Conservation (phyloP, 805 yeast genomes). For the Ogataea allantospora region DNA sequence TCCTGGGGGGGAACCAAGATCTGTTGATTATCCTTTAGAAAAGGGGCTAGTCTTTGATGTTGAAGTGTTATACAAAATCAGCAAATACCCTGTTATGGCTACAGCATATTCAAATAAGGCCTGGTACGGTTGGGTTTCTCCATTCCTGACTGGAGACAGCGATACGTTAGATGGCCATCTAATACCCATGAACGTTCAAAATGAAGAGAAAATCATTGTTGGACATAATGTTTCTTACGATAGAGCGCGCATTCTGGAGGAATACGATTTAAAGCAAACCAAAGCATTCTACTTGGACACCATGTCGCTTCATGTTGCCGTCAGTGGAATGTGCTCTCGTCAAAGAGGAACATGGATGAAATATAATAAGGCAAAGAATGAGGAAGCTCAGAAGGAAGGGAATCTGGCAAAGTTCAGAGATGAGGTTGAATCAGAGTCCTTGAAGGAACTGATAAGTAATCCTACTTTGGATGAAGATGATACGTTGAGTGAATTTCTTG, state of each 20-base stretch:
- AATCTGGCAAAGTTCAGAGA: constrained; percentile 21
- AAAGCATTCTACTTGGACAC: constrained; percentile 85
- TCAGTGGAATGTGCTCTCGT: constrained; percentile 87
- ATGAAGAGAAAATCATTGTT: constrained; percentile 56
- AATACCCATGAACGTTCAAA: constrained; percentile 65
- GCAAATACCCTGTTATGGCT: constrained; percentile 77
- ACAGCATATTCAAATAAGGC: constrained; percentile 73
- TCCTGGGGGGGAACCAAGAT: constrained; percentile 48
- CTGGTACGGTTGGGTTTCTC: constrained; percentile 96
- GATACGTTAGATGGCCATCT: constrained; percentile 53
- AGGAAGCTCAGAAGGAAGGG: constrained; percentile 19
- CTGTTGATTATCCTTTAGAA: constrained; percentile 70
- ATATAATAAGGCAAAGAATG: constrained; percentile 43
- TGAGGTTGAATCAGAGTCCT: constrained; percentile 24
- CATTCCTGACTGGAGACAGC: constrained; percentile 62
- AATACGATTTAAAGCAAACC: constrained; percentile 65
- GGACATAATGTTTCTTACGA: constrained; percentile 94
- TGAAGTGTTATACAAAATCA: constrained; percentile 75
- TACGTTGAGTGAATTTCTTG: constrained; percentile 27
- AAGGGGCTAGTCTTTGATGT: constrained; percentile 81
- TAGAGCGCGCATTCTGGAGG: constrained; percentile 82
- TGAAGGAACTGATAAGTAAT: constrained; percentile 29
- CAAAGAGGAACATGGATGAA: constrained; percentile 80
- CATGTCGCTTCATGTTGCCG: constrained; percentile 88
- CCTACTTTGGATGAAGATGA: constrained; percentile 33